A percentile compares a stretch with the other conserved stretches of the same genome.
phyloP scores from a whole-genome alignment of 192 early-diverging fungal species.

The Coemansia sp. region DNA sequence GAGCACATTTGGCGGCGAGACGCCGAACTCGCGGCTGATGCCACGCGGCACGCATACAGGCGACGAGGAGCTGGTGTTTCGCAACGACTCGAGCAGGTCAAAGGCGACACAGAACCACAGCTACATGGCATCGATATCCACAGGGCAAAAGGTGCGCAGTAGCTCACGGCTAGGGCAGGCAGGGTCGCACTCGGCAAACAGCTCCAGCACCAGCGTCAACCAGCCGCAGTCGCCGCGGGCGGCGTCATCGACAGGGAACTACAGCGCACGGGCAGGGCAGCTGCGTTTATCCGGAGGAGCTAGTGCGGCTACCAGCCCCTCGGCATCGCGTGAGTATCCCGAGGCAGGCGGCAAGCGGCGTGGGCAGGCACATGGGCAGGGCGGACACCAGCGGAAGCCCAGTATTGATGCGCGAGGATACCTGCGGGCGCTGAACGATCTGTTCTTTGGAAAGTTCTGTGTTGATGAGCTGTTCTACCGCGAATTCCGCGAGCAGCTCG shows the following conservation, averaged over 20 bases:
- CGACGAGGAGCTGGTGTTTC: constrained; percentile 51
- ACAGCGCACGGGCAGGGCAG: constrained; percentile 15
- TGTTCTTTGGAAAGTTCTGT: constrained; percentile 55
- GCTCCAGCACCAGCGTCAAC: constrained; percentile 35
- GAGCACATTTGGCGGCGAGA: constrained; percentile 16
- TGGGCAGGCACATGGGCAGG: not conserved
- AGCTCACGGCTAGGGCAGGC: constrained; percentile 10
- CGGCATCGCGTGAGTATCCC: constrained; percentile 3
- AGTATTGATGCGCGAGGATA: constrained; percentile 46
- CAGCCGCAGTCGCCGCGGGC: constrained; percentile 27
- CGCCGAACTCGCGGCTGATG: constrained; percentile 41
- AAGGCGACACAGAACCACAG: constrained; percentile 48
- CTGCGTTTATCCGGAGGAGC: constrained; percentile 15
- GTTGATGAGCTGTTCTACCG: constrained; percentile 54
- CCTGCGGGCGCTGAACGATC: constrained; percentile 47
- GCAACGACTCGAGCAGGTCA: constrained; percentile 42
- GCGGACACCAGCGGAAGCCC: constrained; percentile 30
- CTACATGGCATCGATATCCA: constrained; percentile 52
- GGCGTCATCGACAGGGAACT: constrained; percentile 19
- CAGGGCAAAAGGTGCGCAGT: constrained; percentile 43
- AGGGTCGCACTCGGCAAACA: constrained; percentile 32
- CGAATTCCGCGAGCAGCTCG: constrained; percentile 51
- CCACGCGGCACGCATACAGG: constrained; percentile 40
- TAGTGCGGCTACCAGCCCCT: not conserved
- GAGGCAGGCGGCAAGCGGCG: constrained; percentile 14